Conservation (phyloP, 1,284 basidiomycete genomes). For the Cutaneotrichosporon daszewskae region DNA sequence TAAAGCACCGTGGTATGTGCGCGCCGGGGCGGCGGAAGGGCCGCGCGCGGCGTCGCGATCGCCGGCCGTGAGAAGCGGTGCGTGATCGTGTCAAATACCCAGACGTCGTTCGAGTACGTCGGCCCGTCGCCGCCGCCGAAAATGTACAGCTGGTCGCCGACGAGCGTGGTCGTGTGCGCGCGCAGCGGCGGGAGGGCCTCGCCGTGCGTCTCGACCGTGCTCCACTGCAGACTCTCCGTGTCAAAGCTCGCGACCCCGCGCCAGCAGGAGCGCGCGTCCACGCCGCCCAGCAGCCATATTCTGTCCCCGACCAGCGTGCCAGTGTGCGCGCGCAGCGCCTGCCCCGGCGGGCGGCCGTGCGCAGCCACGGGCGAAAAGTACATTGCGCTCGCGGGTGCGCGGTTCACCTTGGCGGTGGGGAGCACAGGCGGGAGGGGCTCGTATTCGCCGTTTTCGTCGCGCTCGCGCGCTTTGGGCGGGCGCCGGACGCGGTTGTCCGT, state of each 20-base stretch:
- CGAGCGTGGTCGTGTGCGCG: slow-evolving; percentile 80
- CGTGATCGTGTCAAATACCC: slow-evolving; percentile 70
- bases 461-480: slow-evolving; percentile 16
- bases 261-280: slow-evolving; percentile 66
- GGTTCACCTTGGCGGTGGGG: slow-evolving; percentile 19
- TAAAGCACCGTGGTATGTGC: slow-evolving; percentile 81
- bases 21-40: slow-evolving; percentile 62
- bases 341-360: slow-evolving; percentile 66
- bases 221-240: slow-evolving; percentile 87
- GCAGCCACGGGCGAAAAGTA: slow-evolving; percentile 81
- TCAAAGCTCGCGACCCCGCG: slow-evolving; percentile 80
- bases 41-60: slow-evolving; percentile 31
- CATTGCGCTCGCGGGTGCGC: slow-evolving; percentile 53
- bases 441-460: slow-evolving; percentile 5
- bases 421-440: slow-evolving; percentile 16
- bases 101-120: slow-evolving; percentile 57
- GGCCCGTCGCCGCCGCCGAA: slow-evolving; percentile 82
- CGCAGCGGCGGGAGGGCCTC: slow-evolving; percentile 73
- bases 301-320: slow-evolving; percentile 73
- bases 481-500: slow-evolving; percentile 6
- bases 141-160: slow-evolving; percentile 68
- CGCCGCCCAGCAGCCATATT: slow-evolving; percentile 85
- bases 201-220: slow-evolving; percentile 65
- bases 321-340: slow-evolving; percentile 74
- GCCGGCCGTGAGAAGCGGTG: slow-evolving; percentile 58